phyloP scores from a whole-genome alignment of 805 yeast genomes.

The Wickerhamiella azymoides region DNA sequence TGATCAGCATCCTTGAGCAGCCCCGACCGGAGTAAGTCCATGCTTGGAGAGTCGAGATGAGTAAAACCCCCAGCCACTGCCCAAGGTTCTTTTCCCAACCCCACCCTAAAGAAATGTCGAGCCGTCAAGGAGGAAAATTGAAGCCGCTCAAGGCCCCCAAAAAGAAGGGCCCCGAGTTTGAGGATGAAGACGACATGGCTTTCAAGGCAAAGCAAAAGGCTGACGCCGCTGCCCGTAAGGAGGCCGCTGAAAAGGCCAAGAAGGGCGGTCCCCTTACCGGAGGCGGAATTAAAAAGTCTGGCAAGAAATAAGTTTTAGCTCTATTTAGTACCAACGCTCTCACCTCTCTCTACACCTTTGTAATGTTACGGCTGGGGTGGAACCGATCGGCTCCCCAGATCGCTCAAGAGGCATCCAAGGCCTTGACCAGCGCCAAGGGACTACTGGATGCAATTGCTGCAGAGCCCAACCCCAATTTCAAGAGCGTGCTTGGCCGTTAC shows the following conservation, averaged over 20 bases:
- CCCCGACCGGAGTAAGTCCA: conserved; percentile 14
- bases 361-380: conserved; percentile 1
- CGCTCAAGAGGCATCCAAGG: neutral
- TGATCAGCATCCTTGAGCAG: conserved; percentile 43
- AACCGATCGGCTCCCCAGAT: conserved; percentile 3
- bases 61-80: neutral
- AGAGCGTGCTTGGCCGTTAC: conserved; percentile 1
- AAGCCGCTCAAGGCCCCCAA: conserved; percentile 79
- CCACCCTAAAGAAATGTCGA: conserved; percentile 44
- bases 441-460: conserved; percentile 1
- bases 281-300: conserved; percentile 85
- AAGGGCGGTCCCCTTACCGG: conserved; percentile 86
- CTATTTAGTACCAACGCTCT: neutral
- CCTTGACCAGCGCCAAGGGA: neutral
- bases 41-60: neutral
- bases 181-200: conserved; percentile 78
- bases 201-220: conserved; percentile 91
- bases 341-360: neutral
- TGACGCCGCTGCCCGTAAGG: conserved; percentile 86
- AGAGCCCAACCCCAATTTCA: conserved; percentile 5
- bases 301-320: conserved; percentile 15
- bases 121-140: conserved; percentile 95
- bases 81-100: neutral
- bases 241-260: conserved; percentile 71
- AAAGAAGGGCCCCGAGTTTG: conserved; percentile 53